phyloP scores from a whole-genome alignment of 2,329 filamentous ascomycete genomes.

The Chaetothyriales sp. region DNA sequence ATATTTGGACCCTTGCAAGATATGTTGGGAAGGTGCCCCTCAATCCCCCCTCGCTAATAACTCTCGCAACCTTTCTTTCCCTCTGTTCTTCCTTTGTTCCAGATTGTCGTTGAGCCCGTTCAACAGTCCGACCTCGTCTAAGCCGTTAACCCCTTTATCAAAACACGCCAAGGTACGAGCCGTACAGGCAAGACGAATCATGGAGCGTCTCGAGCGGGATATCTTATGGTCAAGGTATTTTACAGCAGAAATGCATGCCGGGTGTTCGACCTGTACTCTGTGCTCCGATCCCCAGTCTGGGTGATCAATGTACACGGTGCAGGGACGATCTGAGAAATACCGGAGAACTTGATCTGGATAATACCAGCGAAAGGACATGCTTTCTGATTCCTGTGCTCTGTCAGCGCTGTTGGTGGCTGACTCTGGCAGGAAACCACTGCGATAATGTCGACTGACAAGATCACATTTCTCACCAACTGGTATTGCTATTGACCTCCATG shows the following conservation, averaged over 20 bases:
- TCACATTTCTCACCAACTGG: conserved; percentile 75
- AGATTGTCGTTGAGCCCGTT: not conserved
- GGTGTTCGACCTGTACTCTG: conserved; percentile 2
- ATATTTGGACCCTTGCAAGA: no score
- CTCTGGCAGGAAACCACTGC: conserved; percentile 2
- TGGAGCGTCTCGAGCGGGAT: conserved; percentile 2
- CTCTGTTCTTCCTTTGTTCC: not conserved
- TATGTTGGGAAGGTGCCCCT: not conserved
- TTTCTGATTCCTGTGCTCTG: conserved; percentile 2
- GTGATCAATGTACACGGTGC: conserved; percentile 2
- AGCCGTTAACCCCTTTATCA: not conserved
- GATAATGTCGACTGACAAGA: conserved; percentile 68
- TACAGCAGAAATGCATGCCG: conserved; percentile 4
- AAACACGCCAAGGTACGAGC: not conserved
- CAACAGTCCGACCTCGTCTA: not conserved
- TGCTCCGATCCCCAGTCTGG: not conserved
- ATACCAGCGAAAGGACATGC: conserved; percentile 16
- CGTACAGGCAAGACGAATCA: not conserved
- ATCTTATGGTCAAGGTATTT: conserved; percentile 3
- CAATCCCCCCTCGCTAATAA: not conserved
- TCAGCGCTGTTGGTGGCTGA: not conserved
- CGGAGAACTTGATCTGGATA: conserved; percentile 15
- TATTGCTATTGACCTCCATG: conserved; percentile 28
- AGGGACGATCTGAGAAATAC: conserved; percentile 13
- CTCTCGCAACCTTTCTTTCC: not conserved